phyloP scores from a whole-genome alignment of 768 basidiomycete genomes.

The Dentipellis fragilis region DNA sequence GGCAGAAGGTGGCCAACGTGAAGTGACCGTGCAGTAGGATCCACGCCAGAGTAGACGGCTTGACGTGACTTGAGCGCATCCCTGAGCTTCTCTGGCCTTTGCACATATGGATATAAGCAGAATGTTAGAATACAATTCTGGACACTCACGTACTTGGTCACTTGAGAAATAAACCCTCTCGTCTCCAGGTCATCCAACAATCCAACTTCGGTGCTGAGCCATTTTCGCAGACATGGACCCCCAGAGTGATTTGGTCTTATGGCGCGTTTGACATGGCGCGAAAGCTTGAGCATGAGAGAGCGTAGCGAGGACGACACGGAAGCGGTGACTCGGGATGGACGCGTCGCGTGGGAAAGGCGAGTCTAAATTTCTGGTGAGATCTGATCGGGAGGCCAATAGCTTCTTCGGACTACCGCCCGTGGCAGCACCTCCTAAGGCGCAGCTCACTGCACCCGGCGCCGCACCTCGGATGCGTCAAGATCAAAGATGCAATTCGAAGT shows the following conservation, averaged over 20 bases:
- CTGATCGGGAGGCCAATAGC: neutral
- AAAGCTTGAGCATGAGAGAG: neutral
- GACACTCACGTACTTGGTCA: constrained; percentile 9
- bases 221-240: neutral
- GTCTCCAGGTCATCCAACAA: constrained; percentile 6
- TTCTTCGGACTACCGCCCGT: neutral
- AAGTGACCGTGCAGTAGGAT: constrained; percentile 83
- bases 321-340: neutral
- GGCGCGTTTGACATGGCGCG: neutral
- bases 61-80: constrained; percentile 19
- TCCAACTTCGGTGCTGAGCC: neutral
- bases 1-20: constrained; percentile 94
- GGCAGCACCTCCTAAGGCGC: neutral
- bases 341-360: neutral
- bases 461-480: too few relatives aligned
- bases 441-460: neutral
- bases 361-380: neutral
- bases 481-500: constrained; percentile 69
- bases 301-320: neutral
- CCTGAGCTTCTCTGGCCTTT: constrained; percentile 11
- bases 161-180: constrained; percentile 12
- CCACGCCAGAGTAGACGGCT: constrained; percentile 79
- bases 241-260: too few relatives aligned
- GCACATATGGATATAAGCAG: neutral
- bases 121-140: neutral